Evolutionary conservation across 371 early-diverging fungal species (phyloP).

Genomic region (Zychaea mexicana): DNA sequence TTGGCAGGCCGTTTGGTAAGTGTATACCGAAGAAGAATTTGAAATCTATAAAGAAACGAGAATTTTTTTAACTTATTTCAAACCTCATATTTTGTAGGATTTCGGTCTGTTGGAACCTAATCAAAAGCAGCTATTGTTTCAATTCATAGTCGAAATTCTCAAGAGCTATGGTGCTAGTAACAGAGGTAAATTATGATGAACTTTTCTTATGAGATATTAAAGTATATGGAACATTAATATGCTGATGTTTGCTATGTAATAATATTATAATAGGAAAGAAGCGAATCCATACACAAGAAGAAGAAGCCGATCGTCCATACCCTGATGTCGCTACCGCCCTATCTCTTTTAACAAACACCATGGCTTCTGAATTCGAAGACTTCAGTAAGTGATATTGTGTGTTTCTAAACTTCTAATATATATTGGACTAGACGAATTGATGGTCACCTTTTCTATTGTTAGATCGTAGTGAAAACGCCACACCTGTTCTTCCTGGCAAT

Average conservation of each 20-base stretch:
- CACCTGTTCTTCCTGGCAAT: slow-evolving; percentile 21
- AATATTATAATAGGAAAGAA: slow-evolving; percentile 42
- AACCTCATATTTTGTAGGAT: slow-evolving; percentile 21
- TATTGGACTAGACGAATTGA: no score
- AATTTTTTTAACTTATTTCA: background rate
- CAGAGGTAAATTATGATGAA: slow-evolving; percentile 50
- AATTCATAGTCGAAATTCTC: slow-evolving; percentile 48
- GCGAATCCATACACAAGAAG: slow-evolving; percentile 51
- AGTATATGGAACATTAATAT: background rate
- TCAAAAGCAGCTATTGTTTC: slow-evolving; percentile 50
- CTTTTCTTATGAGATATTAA: no score
- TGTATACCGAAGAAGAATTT: background rate
- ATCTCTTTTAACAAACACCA: slow-evolving; percentile 60
- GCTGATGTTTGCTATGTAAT: background rate
- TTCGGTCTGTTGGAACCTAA: slow-evolving; percentile 44
- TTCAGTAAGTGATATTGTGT: slow-evolving; percentile 35
- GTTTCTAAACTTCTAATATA: no score
- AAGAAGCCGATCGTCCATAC: slow-evolving; percentile 69
- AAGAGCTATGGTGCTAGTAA: slow-evolving; percentile 55
- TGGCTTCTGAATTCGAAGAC: slow-evolving; percentile 63
- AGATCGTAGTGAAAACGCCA: slow-evolving; percentile 12
- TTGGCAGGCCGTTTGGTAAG: slow-evolving; percentile 53
- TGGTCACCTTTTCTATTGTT: no score
- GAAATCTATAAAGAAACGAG: background rate
- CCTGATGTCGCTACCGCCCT: slow-evolving; percentile 68